A percentile compares a stretch with the other conserved stretches of the same genome.
Evolutionary conservation across 768 basidiomycete species (phyloP).

Genomic region (Lentinula sp.): DNA sequence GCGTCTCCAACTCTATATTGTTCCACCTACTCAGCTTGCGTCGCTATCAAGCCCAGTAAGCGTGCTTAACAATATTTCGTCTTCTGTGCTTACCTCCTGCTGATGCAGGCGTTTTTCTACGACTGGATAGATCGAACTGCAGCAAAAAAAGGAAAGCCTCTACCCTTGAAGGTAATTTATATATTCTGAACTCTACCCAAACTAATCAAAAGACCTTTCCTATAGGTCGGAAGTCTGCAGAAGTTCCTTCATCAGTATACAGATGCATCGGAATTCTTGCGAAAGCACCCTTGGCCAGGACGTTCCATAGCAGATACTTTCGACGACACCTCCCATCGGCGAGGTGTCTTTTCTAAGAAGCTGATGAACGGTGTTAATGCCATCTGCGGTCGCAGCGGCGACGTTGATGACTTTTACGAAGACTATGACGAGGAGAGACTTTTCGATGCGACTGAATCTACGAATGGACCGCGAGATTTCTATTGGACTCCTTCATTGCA

Average conservation of each 20-base stretch:
- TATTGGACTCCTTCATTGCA: constrained; percentile 80
- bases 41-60: constrained; percentile 70
- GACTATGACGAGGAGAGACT: constrained; percentile 73
- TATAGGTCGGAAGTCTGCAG: constrained; percentile 66
- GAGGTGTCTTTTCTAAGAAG: constrained; percentile 61
- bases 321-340: constrained; percentile 77
- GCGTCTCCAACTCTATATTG: constrained; percentile 69
- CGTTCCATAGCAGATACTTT: constrained; percentile 80
- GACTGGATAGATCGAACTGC: constrained; percentile 85
- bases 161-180: constrained; percentile 69
- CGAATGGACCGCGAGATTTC: constrained; percentile 55
- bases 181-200: background rate
- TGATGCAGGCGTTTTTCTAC: constrained; percentile 76
- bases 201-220: background rate
- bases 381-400: constrained; percentile 81
- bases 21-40: constrained; percentile 81
- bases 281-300: constrained; percentile 85
- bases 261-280: constrained; percentile 84
- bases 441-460: constrained; percentile 59
- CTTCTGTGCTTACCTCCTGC: constrained; percentile 4
- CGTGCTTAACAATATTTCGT: constrained; percentile 5
- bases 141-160: constrained; percentile 73
- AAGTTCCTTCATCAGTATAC: constrained; percentile 80
- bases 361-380: constrained; percentile 65
- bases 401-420: constrained; percentile 62